Evolutionary conservation across 352 stramenopile genomes (phyloP).

Genomic region (Globisporangium orthogonon): DNA sequence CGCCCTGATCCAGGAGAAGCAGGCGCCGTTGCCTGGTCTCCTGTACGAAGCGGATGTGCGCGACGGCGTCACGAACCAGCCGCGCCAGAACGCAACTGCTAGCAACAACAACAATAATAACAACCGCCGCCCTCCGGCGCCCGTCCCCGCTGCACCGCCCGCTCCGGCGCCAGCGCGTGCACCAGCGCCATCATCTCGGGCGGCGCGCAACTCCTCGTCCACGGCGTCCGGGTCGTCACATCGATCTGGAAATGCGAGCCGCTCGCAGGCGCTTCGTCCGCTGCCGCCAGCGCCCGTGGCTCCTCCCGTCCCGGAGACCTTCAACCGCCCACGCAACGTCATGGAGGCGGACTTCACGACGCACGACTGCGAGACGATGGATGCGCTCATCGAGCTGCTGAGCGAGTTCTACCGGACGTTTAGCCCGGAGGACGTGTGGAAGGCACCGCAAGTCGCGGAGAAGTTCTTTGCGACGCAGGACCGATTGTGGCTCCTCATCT

Average conservation of each 20-base stretch:
- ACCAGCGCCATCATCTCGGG: slow-evolving; percentile 17
- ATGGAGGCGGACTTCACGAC: slow-evolving; percentile 71
- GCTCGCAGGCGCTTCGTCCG: slow-evolving; percentile 10
- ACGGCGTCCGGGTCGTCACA: slow-evolving; percentile 30
- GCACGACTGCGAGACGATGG: slow-evolving; percentile 73
- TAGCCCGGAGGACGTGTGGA: slow-evolving; percentile 77
- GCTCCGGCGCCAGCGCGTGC: slow-evolving; percentile 10
- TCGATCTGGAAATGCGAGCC: slow-evolving; percentile 8
- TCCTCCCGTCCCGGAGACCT: slow-evolving; percentile 5
- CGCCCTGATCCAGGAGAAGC: slow-evolving; percentile 90
- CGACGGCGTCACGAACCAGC: slow-evolving; percentile 57
- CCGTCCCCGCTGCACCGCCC: neutral
- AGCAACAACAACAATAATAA: neutral
- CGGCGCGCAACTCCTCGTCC: slow-evolving; percentile 23
- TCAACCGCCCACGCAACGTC: slow-evolving; percentile 52
- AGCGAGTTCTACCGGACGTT: slow-evolving; percentile 71
- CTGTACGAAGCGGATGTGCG: slow-evolving; percentile 94
- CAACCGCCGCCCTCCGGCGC: neutral
- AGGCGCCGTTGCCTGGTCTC: slow-evolving; percentile 87
- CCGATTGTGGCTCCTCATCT: slow-evolving; percentile 76
- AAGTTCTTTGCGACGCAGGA: slow-evolving; percentile 79
- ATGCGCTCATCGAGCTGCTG: slow-evolving; percentile 58
- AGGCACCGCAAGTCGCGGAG: slow-evolving; percentile 66
- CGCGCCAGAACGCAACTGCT: slow-evolving; percentile 7
- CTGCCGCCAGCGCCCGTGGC: slow-evolving; percentile 13